Base-by-base conservation (phyloP, 495 filamentous ascomycete genomes). In the Podospora conica region DNA sequence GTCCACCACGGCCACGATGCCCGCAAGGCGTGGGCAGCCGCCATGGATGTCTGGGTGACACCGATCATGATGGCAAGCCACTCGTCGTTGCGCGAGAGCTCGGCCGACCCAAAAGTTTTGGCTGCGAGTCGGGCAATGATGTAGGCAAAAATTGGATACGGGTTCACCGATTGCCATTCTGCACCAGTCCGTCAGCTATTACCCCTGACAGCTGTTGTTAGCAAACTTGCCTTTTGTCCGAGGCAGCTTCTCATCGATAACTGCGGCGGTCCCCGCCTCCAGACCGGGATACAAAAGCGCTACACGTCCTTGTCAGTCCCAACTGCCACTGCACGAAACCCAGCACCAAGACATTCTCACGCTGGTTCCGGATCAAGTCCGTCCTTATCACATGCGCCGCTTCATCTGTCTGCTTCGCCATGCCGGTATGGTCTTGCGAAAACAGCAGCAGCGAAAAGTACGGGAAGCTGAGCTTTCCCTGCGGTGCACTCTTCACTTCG, bases 81-180 rank as follows among this genome's bases (percentile, higher is more conserved):
- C 20, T 66, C 65, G 8, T 66, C 59, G 31, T 63, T 66, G 53
- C 54, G 27, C n/a, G 27, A 62, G 55, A 66, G 65, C 65, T 66
- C 65, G 53, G 54, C 53, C 3, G 20, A 57, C 4, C 27, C 65
- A 10, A 33, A 11, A 3, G 28, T 53, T 23, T 48, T 61, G 9
- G 61, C 61, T 9, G 61, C 61, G 4, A 64, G 22, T 1, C 61
- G 25, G 28, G 61, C 61, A 9, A 64, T 29, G 53, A 55, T 55
- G 28, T 56, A 64, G 3, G 61, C 24, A 21, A 64, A n/a, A 9
- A 64, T 21, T 25, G 61, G 61, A 15, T 55, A 64, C 3, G 25
- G 53, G 25, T 64, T 64, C 7, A 55, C 61, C 18, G 61, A 55
- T 4, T 55, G 40, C 61, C 61, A 64, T 11, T 64, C 61, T 56